phyloP scores from a whole-genome alignment of 78 protist species.

The Dictyostelium intermedium region DNA sequence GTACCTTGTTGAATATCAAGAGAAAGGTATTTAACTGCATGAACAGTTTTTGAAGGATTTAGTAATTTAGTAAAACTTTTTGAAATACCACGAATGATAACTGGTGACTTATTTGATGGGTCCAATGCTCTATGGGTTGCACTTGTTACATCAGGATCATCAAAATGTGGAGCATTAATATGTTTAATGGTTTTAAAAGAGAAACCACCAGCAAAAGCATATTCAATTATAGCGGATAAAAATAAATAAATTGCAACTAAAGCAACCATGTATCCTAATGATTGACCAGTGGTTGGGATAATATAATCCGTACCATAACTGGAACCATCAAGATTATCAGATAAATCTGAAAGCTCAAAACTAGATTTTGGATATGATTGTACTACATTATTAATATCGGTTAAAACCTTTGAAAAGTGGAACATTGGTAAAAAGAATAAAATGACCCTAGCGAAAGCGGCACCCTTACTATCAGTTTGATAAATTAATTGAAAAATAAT shows the following conservation, averaged over 20 bases:
- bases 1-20: constrained; percentile 45
- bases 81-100: constrained; percentile 41
- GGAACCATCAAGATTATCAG: not conserved
- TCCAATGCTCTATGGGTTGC: constrained; percentile 24
- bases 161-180: constrained; percentile 18
- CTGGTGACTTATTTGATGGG: constrained; percentile 20
- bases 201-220: constrained; percentile 73
- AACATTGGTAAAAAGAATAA: constrained; percentile 60
- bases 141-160: constrained; percentile 34
- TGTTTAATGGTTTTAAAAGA: constrained; percentile 1
- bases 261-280: not conserved
- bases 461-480: not conserved
- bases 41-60: constrained; percentile 5
- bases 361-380: not conserved
- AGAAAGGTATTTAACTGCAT: constrained; percentile 63
- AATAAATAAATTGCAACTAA: not conserved
- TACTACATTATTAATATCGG: constrained; percentile 5
- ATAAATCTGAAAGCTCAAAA: constrained; percentile 18
- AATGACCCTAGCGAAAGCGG: not conserved
- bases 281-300: constrained; percentile 32
- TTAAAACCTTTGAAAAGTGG: constrained; percentile 37
- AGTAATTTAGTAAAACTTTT: constrained; percentile 44
- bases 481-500: constrained; percentile 30
- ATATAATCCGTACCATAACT: not conserved
- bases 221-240: constrained; percentile 73